Evolutionary conservation across 306 rosid species (phyloP).

Genomic region (Argentina anserina): DNA sequence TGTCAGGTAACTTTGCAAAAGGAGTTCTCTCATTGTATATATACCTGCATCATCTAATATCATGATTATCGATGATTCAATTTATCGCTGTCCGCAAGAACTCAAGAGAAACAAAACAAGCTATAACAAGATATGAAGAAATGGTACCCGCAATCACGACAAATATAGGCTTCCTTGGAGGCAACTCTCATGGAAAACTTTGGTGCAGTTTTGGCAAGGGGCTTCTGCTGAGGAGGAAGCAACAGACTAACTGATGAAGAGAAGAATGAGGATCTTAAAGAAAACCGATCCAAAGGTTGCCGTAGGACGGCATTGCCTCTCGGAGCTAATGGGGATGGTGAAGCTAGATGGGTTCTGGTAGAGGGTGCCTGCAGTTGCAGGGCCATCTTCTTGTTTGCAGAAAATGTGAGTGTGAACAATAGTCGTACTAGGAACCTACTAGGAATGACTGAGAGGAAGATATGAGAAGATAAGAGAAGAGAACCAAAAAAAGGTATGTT

Average conservation of each 20-base stretch:
- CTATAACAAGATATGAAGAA: background rate
- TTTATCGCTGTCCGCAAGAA: background rate
- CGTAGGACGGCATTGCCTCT: conserved; percentile 36
- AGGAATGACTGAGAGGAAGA: conserved; percentile 1
- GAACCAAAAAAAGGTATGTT: background rate
- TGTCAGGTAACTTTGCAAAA: conserved; percentile 71
- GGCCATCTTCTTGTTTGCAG: conserved; percentile 34
- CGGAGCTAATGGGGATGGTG: conserved; percentile 25
- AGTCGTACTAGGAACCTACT: background rate
- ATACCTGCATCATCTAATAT: conserved; percentile 50
- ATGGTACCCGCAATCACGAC: conserved; percentile 95
- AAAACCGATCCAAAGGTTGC: conserved; percentile 25
- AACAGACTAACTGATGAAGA: conserved; percentile 39
- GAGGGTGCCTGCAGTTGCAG: conserved; percentile 44
- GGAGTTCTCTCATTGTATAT: conserved; percentile 82
- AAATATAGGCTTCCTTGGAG: conserved; percentile 82
- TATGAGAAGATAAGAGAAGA: conserved; percentile 28
- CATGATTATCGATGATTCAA: background rate
- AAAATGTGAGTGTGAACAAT: background rate
- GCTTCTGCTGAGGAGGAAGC: conserved; percentile 27
- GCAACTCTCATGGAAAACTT: conserved; percentile 84
- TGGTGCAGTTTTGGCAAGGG: conserved; percentile 35
- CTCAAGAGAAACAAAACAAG: background rate
- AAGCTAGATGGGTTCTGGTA: conserved; percentile 21
- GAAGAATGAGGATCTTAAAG: conserved; percentile 52